Evolutionary conservation across 345 rosid species (phyloP), one percentile per base, ranked within the genome.

Genomic region (Aquilaria yunnanensis): DNA sequence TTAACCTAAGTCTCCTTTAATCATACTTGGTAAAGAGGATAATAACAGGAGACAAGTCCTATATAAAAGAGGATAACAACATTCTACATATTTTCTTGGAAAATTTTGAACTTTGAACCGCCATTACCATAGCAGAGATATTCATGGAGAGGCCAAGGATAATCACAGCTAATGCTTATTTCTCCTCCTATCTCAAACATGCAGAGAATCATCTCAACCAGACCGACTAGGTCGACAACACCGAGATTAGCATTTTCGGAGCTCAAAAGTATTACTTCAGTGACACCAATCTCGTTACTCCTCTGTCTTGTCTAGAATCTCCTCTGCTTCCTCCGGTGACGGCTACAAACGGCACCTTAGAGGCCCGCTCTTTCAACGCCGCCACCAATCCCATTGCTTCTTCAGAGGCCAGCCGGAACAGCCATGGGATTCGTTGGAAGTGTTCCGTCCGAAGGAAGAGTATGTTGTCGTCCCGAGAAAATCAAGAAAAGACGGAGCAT

Each of bases 351-450:
- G 74, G 53, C 67, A 60, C 37, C 73, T 67, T 50, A 54, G 82
- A 50, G 61, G 81, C 23, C 13, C 81, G 78, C 0, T 74, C 90
- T 5, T 82, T 81, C 67, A 77, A 62, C 57, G 79, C 84, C 2
- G 43, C 43, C 8, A 9, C 43, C 8, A 81, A 83, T 9, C 89
- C 91, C 6, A 86, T 82, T 49, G 81, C 86, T 43, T 89, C 96
- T 1, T 92, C 91, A 1, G 96, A 92, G 72, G 96, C 88, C 11
- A 92, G 96, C 59, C 89, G 95, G 96, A 92, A 92, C 61, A 89
- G 96, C 73, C 85, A 0, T 72, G 89, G 33, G 79, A 81, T 33
- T 86, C 93, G 0, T 48, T 83, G 59, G 93, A 83, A 59, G 77
- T 86, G 16, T 81, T 86, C 69, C 77, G 54, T 41, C 81, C 80